Evolutionary conservation across 1,284 basidiomycete species (phyloP).

Genomic region (Sphagnurus paluster): DNA sequence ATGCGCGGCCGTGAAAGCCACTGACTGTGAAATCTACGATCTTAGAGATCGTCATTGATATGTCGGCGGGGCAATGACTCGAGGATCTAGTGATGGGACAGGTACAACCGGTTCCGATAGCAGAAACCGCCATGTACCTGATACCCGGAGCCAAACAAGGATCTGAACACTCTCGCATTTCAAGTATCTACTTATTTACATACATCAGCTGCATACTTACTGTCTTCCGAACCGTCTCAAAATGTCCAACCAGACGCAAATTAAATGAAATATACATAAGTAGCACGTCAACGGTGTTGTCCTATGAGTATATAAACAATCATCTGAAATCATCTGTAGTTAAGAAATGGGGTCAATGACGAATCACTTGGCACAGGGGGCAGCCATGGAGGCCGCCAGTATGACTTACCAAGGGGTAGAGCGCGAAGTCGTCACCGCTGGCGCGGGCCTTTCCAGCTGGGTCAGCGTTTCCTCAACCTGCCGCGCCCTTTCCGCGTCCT

Average conservation of each 20-base stretch:
- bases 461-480: conserved; percentile 57
- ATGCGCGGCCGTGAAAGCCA: background rate
- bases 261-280: background rate
- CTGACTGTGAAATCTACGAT: background rate
- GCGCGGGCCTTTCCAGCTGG: conserved; percentile 40
- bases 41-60: conserved; percentile 1
- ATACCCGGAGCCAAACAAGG: background rate
- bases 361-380: background rate
- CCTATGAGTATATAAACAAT: background rate
- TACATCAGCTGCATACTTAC: too few relatives aligned
- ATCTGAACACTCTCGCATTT: background rate
- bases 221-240: too few relatives aligned
- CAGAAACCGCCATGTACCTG: background rate
- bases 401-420: conserved; percentile 3
- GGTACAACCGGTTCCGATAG: background rate
- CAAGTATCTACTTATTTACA: background rate
- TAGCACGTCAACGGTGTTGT: too few relatives aligned
- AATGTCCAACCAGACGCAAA: background rate
- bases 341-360: background rate
- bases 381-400: background rate
- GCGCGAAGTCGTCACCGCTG: too few relatives aligned
- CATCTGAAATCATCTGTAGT: conserved; percentile 3
- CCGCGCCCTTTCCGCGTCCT: conserved; percentile 52
- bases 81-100: background rate
- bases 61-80: background rate